phyloP scores from a whole-genome alignment of 495 filamentous ascomycete species.

The Hypoxylon rickii region DNA sequence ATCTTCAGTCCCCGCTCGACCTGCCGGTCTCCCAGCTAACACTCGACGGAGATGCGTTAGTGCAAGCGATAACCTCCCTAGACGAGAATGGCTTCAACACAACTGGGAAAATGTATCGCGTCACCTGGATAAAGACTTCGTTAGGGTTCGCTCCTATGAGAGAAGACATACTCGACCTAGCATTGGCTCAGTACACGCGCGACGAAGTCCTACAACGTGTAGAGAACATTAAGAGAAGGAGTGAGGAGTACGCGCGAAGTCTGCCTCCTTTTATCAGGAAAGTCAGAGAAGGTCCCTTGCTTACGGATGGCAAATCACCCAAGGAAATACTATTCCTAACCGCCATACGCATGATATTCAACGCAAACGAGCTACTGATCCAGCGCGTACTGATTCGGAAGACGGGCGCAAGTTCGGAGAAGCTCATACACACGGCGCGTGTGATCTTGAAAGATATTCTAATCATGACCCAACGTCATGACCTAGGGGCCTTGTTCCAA shows the following conservation, averaged over 20 bases:
- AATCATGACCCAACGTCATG: constrained; percentile 47
- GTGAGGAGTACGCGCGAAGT: constrained; percentile 40
- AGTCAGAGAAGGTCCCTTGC: constrained; percentile 35
- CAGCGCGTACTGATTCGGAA: constrained; percentile 51
- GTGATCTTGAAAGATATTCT: constrained; percentile 48
- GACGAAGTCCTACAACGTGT: constrained; percentile 36
- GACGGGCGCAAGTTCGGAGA: constrained; percentile 38
- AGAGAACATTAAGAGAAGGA: constrained; percentile 45
- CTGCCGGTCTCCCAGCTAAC: constrained; percentile 29
- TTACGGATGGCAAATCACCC: constrained; percentile 28
- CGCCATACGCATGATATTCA: constrained; percentile 44
- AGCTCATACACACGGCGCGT: constrained; percentile 45
- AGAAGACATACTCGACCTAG: constrained; percentile 39
- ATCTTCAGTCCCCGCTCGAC: constrained; percentile 34
- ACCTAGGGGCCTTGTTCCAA: constrained; percentile 40
- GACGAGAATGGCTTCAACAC: constrained; percentile 38
- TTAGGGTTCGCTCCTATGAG: constrained; percentile 33
- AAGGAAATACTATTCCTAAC: constrained; percentile 42
- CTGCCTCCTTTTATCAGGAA: constrained; percentile 46
- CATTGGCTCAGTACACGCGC: constrained; percentile 35
- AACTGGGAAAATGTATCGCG: constrained; percentile 27
- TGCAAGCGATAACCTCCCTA: constrained; percentile 26
- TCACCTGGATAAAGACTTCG: constrained; percentile 36
- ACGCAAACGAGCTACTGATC: constrained; percentile 52
- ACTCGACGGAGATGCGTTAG: constrained; percentile 29